Conservation (phyloP, 2,329 filamentous ascomycete genomes). For the Trichoderma sp. region DNA sequence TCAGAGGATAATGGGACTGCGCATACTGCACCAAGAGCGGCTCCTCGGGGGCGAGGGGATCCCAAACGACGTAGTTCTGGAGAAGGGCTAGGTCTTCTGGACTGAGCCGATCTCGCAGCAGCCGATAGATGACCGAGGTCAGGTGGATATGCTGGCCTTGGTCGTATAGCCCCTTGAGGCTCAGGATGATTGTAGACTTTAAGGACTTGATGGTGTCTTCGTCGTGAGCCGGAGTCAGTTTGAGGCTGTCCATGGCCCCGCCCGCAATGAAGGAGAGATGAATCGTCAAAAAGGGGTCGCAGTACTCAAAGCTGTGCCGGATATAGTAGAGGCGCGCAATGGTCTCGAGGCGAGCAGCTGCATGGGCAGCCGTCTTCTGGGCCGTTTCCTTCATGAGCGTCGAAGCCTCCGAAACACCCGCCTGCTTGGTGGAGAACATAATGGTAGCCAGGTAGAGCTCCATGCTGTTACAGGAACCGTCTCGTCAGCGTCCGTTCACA, state of each 20-base stretch:
- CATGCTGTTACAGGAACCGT: background rate
- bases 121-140: conserved; percentile 16
- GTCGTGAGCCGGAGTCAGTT: background rate
- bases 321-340: conserved; percentile 42
- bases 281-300: conserved; percentile 22
- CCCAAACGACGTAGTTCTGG: conserved; percentile 11
- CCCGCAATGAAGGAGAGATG: conserved; percentile 16
- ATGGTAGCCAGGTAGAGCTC: conserved; percentile 21
- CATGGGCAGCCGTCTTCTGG: conserved; percentile 26
- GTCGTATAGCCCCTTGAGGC: conserved; percentile 23
- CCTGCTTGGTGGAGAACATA: conserved; percentile 9
- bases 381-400: conserved; percentile 11
- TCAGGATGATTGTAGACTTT: conserved; percentile 23
- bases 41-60: conserved; percentile 8
- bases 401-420: background rate
- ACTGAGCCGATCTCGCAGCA: conserved; percentile 8
- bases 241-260: conserved; percentile 13
- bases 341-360: conserved; percentile 39
- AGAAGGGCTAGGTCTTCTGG: background rate
- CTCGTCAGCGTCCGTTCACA: background rate
- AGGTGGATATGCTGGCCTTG: conserved; percentile 25
- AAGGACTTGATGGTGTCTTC: background rate
- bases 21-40: conserved; percentile 13
- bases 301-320: conserved; percentile 37
- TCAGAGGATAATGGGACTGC: conserved; percentile 15